Evolutionary conservation across 306 rosid genomes (phyloP).

Genomic region (Prunus mongolica): DNA sequence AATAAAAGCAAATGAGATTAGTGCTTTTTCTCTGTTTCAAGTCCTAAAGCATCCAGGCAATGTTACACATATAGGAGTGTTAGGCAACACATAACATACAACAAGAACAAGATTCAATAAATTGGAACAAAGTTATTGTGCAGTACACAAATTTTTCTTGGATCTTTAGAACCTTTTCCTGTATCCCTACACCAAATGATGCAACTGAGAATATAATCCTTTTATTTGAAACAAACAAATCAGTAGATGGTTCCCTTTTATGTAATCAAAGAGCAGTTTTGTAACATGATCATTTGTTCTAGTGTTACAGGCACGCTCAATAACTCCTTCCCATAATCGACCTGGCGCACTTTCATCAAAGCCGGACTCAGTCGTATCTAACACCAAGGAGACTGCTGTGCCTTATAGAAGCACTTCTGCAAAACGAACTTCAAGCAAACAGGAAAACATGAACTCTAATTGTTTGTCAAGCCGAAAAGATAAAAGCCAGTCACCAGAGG

Average conservation of each 20-base stretch:
- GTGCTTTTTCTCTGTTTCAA: not conserved
- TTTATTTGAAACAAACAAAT: no score
- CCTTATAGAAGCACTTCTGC: slow-evolving; percentile 40
- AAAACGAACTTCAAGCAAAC: slow-evolving; percentile 43
- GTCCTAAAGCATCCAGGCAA: no score
- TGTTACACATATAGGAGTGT: no score
- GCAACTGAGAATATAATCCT: no score
- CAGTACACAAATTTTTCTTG: not conserved
- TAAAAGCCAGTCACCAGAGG: slow-evolving; percentile 36
- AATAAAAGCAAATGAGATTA: no score
- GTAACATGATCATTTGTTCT: slow-evolving; percentile 27
- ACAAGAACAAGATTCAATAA: not conserved
- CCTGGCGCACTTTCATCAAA: slow-evolving; percentile 45
- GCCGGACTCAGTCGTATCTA: slow-evolving; percentile 38
- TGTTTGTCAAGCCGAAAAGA: slow-evolving; percentile 40
- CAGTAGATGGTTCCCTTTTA: not conserved
- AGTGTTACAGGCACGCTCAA: slow-evolving; percentile 43
- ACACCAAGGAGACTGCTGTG: slow-evolving; percentile 33
- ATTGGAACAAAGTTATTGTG: not conserved
- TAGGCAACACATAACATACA: no score
- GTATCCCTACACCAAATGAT: no score
- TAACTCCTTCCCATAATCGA: slow-evolving; percentile 32
- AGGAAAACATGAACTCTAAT: slow-evolving; percentile 52
- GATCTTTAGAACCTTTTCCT: not conserved
- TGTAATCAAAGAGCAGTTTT: not conserved